Conservation (phyloP, 2,329 filamentous ascomycete species). For the Fusarium aywerte region DNA sequence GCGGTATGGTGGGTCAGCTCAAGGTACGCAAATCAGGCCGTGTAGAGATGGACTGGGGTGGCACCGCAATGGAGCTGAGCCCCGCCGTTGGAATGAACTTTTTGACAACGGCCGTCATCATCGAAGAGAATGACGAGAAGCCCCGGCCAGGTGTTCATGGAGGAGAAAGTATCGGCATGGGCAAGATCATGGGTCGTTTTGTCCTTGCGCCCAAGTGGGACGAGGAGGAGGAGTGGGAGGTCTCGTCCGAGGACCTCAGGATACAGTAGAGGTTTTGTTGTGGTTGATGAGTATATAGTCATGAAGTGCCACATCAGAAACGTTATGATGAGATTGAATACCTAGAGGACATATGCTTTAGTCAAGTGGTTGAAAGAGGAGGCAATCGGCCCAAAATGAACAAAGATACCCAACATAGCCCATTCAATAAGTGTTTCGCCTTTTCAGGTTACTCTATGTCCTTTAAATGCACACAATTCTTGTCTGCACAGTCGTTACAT, state of each 20-base stretch:
- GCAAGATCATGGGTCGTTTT: slow-evolving; percentile 71
- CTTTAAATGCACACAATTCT: neutral
- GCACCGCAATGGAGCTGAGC: slow-evolving; percentile 63
- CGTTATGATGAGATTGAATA: neutral
- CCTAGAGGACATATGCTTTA: neutral
- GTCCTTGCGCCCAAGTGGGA: slow-evolving; percentile 68
- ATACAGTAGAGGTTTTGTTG: slow-evolving; percentile 15
- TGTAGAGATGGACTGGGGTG: slow-evolving; percentile 72
- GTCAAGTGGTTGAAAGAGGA: neutral
- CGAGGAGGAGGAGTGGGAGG: slow-evolving; percentile 67
- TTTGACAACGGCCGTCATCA: slow-evolving; percentile 67
- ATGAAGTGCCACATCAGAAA: neutral
- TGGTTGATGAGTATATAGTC: neutral
- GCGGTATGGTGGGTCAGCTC: slow-evolving; percentile 70
- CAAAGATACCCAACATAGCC: slow-evolving; percentile 29
- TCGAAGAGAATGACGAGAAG: slow-evolving; percentile 68
- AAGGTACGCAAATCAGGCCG: slow-evolving; percentile 70
- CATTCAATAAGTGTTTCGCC: neutral
- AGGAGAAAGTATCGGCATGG: slow-evolving; percentile 69
- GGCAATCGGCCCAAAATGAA: neutral
- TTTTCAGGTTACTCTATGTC: neutral
- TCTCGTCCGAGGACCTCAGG: slow-evolving; percentile 51
- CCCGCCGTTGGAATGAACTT: slow-evolving; percentile 66
- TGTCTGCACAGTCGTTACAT: neutral
- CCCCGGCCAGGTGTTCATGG: slow-evolving; percentile 54